These are phyloP conservation scores for Paramecium octaurelia DNA, from an alignment of 73 alveolate genomes.

Conservation along the genomic window DNA sequence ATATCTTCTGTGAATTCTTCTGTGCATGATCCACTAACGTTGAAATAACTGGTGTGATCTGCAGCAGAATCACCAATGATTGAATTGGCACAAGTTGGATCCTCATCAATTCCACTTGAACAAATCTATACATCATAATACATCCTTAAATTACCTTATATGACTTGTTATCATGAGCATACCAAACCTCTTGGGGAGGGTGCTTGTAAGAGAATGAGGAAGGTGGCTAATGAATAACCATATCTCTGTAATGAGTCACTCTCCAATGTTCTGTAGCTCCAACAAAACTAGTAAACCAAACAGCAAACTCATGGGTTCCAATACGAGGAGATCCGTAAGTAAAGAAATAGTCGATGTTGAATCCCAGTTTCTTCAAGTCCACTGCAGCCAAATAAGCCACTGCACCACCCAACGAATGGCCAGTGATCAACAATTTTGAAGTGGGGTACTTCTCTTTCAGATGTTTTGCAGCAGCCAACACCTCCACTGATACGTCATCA, in stretches of 20 bases:
- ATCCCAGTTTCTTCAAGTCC: background rate
- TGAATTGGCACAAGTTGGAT: slow-evolving; percentile 31
- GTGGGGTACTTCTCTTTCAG: slow-evolving; percentile 42
- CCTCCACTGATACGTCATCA: slow-evolving; percentile 28
- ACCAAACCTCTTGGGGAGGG: slow-evolving; percentile 61
- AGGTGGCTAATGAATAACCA: slow-evolving; percentile 54
- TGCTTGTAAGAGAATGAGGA: slow-evolving; percentile 17
- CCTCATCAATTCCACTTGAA: background rate
- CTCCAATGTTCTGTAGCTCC: slow-evolving; percentile 38
- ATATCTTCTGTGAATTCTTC: background rate
- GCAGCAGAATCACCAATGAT: background rate
- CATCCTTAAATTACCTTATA: background rate
- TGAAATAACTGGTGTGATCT: slow-evolving; percentile 20
- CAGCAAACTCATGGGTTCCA: slow-evolving; percentile 41
- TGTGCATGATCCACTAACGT: background rate
- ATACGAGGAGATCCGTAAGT: slow-evolving; percentile 60
- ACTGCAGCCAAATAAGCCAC: slow-evolving; percentile 56
- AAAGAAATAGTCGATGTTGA: slow-evolving; percentile 35
- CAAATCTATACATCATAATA: background rate
- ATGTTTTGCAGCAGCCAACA: slow-evolving; percentile 11
- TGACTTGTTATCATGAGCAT: background rate
- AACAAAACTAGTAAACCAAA: slow-evolving; percentile 35
- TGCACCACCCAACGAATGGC: slow-evolving; percentile 68
- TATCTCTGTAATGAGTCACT: slow-evolving; percentile 52
- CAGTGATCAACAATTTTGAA: slow-evolving; percentile 27